phyloP scores from a whole-genome alignment of 805 yeast genomes.

The Yamadazyma takamatsuzukensis region DNA sequence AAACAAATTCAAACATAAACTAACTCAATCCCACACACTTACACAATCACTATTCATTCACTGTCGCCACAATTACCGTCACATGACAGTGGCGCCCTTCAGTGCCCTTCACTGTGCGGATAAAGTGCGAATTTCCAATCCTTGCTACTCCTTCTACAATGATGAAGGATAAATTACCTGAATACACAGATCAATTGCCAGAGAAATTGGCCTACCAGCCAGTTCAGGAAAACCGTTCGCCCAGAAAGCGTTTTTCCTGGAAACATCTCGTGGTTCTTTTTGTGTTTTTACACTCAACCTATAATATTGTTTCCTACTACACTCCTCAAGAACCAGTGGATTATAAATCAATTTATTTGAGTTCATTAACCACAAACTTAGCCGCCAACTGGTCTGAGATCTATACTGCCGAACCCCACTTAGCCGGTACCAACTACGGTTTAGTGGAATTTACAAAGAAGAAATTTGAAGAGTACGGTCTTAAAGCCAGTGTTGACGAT shows the following conservation, averaged over 20 bases:
- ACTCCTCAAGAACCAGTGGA: constrained; percentile 4
- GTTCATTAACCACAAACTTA: constrained; percentile 30
- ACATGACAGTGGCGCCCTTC: no score
- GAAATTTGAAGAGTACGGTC: constrained; percentile 50
- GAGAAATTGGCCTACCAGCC: not conserved
- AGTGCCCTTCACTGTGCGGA: no score
- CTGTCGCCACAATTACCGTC: no score
- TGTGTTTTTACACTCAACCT: not conserved
- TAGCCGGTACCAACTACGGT: constrained; percentile 44
- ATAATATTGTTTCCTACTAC: constrained; percentile 1
- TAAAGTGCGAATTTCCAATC: no score
- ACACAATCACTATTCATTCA: no score
- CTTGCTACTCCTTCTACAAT: not conserved
- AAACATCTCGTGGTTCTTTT: not conserved
- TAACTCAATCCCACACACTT: no score
- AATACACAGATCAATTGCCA: not conserved
- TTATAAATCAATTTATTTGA: constrained; percentile 14
- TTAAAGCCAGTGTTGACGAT: constrained; percentile 46
- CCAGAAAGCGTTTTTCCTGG: not conserved
- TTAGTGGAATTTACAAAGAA: constrained; percentile 48
- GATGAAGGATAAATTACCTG: not conserved
- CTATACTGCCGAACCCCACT: constrained; percentile 41
- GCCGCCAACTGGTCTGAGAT: constrained; percentile 42
- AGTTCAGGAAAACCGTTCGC: not conserved
- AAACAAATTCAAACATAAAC: no score